Evolutionary conservation across 345 rosid species (phyloP), one percentile per base, ranked within the genome.

Genomic region (Sonneratia caseolaris): DNA sequence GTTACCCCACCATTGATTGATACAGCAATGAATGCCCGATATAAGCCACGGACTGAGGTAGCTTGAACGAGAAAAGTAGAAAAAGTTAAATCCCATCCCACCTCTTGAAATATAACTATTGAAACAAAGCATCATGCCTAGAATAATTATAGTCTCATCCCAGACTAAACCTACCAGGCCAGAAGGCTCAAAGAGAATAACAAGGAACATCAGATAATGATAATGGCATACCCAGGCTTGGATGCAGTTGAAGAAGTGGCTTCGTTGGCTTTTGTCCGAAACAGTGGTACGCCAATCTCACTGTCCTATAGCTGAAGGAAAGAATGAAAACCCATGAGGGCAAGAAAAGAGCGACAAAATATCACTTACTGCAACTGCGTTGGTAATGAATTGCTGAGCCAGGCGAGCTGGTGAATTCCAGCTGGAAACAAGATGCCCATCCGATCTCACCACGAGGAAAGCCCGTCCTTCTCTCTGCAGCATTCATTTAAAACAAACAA

Each of bases 311-410:
- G 35, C 68, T 45, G 13, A 12, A 56, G 13, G 11, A 59, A 61
- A 64, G 8, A 13, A 37, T 10, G 21, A 15, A 51, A 45, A 38
- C n/a, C 64, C 18, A 15, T 68, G 22, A 70, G 47, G 37, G 3
- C 45, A 27, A 47, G 37, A 64, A 18, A 21, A 35, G n/a, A 48
- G 65, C 64, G 76, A 2, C 4, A 49, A 49, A 13, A 16, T 13
- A 27, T 61, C 15, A 68, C 59, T 81, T 73, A 90, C 98, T 64
- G 90, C 95, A 79, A 92, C 90, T 70, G 96, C 96, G 81, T 86
- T 88, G 49, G 92, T 55, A 71, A 85, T 84, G 84, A 84, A 76
- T 36, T 78, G 81, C 40, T 87, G 81, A 55, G 82, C 75, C 72
- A 81, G 12, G 57, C 47, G 49, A 38, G 71, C 51, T 43, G 71